Base-by-base conservation (phyloP, 129 eudicot species). In the Erigeron canadensis region DNA sequence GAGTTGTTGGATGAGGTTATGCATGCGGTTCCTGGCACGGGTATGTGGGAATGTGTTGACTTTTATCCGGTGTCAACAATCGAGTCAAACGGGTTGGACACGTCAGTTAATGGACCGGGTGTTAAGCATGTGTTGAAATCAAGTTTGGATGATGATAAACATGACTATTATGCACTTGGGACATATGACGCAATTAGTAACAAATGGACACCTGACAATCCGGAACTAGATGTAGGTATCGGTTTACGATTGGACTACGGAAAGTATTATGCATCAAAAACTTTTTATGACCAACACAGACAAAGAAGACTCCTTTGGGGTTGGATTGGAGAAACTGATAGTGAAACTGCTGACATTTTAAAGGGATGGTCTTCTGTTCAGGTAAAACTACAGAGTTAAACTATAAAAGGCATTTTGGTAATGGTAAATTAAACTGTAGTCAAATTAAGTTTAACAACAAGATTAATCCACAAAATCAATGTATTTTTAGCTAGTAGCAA, bases 41-140 rank as follows among this genome's bases (percentile, higher is more conserved):
- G 99, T 37, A 90, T 95, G 99, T 95, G 99, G 99, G 99, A 95
- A 51, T 90, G 99, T 70, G 84, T 95, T 28, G 99, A 95, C 77
- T 90, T 95, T 70, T 95, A 74, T 84, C 99, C 99, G 50, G 85
- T 95, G 7, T 90, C 99, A 2, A 75, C 83, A 6, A 76, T 77
- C 0, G 80, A 75, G 59, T 34, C 62, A 63, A 86, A 82, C n/a
- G 97, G 97, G 77, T 62, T 89, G 85, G 97, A 94, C 47, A 84
- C 91, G 0, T 94, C 98, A 34, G 66, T 78, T n/a, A 82, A 86
- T 40, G 97, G 95, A 7, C 85, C 89, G 37, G 84, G 81, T 11
- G 28, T 87, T 51, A 94, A 94, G 85, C 98, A 94, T 38, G 88
- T 94, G 79, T 21, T 94, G 79, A 94, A 94, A 75, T 84, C 91